phyloP scores from a whole-genome alignment of 176 grass and related monocot genomes.

The Cymbopogon citratus region DNA sequence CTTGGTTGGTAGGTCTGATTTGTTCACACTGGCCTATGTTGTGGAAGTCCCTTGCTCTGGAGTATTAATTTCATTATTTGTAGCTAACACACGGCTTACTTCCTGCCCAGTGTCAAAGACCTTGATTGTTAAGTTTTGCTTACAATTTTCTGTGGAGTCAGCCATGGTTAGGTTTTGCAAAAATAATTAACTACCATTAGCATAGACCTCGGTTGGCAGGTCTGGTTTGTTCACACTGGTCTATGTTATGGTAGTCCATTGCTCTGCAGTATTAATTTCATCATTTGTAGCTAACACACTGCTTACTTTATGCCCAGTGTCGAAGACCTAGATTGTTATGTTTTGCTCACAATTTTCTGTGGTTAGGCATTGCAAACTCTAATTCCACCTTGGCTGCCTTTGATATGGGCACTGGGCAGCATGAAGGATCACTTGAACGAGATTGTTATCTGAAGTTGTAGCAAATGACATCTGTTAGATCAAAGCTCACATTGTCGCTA shows the following conservation, averaged over 20 bases:
- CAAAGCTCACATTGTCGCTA: neutral
- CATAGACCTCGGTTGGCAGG: neutral
- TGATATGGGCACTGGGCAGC: neutral
- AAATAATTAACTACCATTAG: neutral
- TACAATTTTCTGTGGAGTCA: neutral
- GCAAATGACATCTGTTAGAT: neutral
- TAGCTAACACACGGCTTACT: neutral
- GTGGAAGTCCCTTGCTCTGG: neutral
- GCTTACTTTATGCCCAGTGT: neutral
- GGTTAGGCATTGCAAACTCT: neutral
- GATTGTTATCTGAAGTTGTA: neutral
- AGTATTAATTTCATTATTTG: neutral
- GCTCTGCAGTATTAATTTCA: neutral
- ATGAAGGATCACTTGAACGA: neutral
- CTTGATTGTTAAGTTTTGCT: neutral
- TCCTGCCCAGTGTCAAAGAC: neutral
- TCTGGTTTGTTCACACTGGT: conserved; percentile 2
- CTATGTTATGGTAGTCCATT: neutral
- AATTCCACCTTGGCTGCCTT: too few species aligned
- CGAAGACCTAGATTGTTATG: neutral
- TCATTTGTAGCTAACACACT: neutral
- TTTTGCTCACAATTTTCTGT: neutral
- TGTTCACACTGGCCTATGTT: neutral
- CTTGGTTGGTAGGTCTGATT: neutral
- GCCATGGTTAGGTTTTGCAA: neutral